Conservation (phyloP, 2,329 filamentous ascomycete species). For the Xylariaceae sp. region DNA sequence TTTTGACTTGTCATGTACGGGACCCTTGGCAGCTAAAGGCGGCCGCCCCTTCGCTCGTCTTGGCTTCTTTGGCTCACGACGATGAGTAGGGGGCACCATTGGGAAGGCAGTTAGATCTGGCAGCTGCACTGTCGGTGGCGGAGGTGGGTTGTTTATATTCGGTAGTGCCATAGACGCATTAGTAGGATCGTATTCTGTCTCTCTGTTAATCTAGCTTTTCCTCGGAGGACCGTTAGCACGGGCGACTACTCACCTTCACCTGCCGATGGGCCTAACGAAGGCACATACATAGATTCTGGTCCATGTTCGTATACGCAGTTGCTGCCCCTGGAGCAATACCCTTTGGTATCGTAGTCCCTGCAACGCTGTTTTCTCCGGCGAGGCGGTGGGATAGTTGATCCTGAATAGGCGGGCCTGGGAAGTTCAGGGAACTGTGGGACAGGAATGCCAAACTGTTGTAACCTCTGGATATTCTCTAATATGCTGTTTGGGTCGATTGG, state of each 20-base stretch:
- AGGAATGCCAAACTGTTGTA: conserved; percentile 60
- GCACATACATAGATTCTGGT: conserved; percentile 49
- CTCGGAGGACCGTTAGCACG: background rate
- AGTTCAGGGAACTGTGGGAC: conserved; percentile 46
- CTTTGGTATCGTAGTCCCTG: conserved; percentile 72
- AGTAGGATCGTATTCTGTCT: conserved; percentile 60
- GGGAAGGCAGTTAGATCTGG: conserved; percentile 20
- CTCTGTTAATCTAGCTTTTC: conserved; percentile 13
- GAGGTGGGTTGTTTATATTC: conserved; percentile 17
- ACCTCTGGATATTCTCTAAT: conserved; percentile 62
- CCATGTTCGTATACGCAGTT: conserved; percentile 73
- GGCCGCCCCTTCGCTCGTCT: conserved; percentile 49
- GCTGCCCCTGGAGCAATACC: conserved; percentile 69
- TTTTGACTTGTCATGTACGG: conserved; percentile 63
- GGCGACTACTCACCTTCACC: conserved; percentile 38
- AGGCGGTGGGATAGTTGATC: conserved; percentile 21
- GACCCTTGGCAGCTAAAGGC: conserved; percentile 66
- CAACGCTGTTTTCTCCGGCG: conserved; percentile 56
- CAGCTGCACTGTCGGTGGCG: conserved; percentile 13
- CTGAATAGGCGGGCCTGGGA: conserved; percentile 38
- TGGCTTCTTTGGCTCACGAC: conserved; percentile 41
- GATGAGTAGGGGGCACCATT: conserved; percentile 29
- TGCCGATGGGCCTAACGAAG: conserved; percentile 35
- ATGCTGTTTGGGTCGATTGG: conserved; percentile 62
- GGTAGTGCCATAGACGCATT: conserved; percentile 46